Percentiles rank a stretch among this genome's conserved stretches.
phyloP scores from a whole-genome alignment of 2,329 filamentous ascomycete genomes.

The Leptographium radiaticola region DNA sequence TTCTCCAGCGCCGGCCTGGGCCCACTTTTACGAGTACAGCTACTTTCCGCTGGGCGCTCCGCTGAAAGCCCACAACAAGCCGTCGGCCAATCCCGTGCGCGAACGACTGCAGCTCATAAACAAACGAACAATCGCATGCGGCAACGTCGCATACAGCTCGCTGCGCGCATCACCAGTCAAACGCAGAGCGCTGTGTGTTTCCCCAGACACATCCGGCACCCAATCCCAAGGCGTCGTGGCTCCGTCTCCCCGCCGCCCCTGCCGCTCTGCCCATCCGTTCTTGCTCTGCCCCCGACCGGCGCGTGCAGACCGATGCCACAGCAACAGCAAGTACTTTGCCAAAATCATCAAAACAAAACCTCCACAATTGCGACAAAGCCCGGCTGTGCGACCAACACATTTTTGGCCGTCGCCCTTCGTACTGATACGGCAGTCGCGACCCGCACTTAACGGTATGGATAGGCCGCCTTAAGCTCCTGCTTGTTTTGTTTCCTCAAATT shows the following conservation, averaged over 20 bases:
- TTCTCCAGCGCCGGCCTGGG: conserved; percentile 9
- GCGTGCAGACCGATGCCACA: conserved; percentile 4
- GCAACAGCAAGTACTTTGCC: conserved; percentile 6
- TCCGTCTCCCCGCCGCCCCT: not conserved
- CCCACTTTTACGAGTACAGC: not conserved
- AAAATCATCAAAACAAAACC: not conserved
- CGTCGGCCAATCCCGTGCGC: conserved; percentile 1
- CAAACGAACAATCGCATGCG: not conserved
- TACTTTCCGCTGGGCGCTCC: not conserved
- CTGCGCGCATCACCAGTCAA: not conserved
- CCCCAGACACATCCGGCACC: not conserved
- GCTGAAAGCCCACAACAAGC: not conserved
- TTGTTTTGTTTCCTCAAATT: conserved; percentile 7
- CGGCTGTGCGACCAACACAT: not conserved
- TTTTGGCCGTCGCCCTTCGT: not conserved
- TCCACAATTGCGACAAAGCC: not conserved
- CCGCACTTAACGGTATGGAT: not conserved
- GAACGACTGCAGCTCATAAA: not conserved
- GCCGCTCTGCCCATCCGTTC: not conserved
- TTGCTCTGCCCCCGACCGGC: not conserved
- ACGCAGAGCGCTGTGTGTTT: not conserved
- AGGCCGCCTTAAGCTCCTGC: not conserved
- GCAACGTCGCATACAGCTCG: not conserved
- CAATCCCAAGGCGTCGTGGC: not conserved
- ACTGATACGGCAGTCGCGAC: conserved; percentile 8